Conservation (phyloP, 192 early-diverging fungal species). For the Backusella westeae region DNA sequence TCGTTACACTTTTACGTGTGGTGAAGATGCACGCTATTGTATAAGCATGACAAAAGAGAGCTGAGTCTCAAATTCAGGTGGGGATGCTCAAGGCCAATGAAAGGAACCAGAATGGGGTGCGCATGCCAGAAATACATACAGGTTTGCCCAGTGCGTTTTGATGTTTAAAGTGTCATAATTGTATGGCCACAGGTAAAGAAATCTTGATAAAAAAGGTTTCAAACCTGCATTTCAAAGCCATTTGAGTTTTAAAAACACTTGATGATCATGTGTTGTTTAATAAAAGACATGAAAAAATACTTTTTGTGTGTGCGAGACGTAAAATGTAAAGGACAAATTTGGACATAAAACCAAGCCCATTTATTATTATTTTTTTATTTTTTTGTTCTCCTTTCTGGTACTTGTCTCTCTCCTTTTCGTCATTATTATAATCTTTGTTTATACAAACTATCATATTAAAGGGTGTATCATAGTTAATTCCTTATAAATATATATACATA, state of each 20-base stretch:
- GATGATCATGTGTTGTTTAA: not conserved
- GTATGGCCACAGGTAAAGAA: slow-evolving; percentile 12
- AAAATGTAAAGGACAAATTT: not conserved
- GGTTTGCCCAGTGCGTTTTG: slow-evolving; percentile 54
- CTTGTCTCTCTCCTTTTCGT: not conserved
- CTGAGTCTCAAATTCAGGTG: slow-evolving; percentile 47
- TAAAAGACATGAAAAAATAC: not conserved
- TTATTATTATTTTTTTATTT: not conserved
- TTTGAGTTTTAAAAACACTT: not conserved
- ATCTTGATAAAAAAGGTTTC: not conserved
- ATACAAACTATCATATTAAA: not conserved
- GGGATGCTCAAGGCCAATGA: slow-evolving; percentile 38
- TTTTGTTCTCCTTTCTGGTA: not conserved
- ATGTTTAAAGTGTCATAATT: slow-evolving; percentile 59
- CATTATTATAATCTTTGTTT: not conserved
- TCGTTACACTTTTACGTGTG: slow-evolving; percentile 59
- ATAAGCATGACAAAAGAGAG: slow-evolving; percentile 8
- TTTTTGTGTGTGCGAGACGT: not conserved
- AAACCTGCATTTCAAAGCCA: not conserved
- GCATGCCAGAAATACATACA: slow-evolving; percentile 61
- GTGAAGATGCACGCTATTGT: slow-evolving; percentile 50
- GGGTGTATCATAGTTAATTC: not conserved
- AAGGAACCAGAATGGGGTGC: slow-evolving; percentile 14
- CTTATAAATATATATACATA: not conserved
- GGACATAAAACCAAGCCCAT: not conserved